Evolutionary conservation across 345 rosid species (phyloP), one percentile per base, ranked within the genome.

Genomic region (Cochlearia excelsa): DNA sequence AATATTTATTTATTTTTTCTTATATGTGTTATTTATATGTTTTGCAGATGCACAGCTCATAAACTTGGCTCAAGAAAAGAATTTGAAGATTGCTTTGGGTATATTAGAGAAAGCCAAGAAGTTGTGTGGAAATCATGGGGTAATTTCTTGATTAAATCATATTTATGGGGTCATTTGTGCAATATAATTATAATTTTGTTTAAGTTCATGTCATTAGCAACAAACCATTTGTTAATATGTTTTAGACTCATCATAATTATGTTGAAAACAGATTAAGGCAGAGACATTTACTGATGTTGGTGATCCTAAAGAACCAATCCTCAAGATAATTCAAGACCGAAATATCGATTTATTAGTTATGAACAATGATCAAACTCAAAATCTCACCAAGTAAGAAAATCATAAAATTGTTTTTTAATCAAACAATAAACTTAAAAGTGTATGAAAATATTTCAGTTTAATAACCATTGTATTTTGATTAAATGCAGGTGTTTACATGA

Each of bases 91-190:
- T 46, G 61, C 71, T 16, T 50, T 71, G 33, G 82, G 78, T 56
- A 54, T 82, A 28, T 43, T 79, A 63, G 72, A 82, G 75, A 82
- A 77, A 67, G 82, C 84, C 28, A 71, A 77, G 50, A 59, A 62
- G 43, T 74, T 79, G 47, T 77, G 81, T 67, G 51, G 59, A 2
- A 59, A 61, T 63, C 76, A 61, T 63, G 86, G 81, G 81, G 82
- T 81, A 68, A 57, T 46, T 16, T 35, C 30, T 40, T 57, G 4
- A 53, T 2, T 5, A 60, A 39, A 39, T 63, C 66, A 39, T 54
- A 9, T 51, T 16, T 16, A 16, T 16, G 23, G 23, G 23, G 23
- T 16, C 23, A 16, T 16, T 16, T 16, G 23, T 16, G 23, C 23
- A 16, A 16, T 16, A 16, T 16, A 16, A 16, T 16, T 16, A 16